Conservation (phyloP, 352 stramenopile species). For the Pythium phragmitis region DNA sequence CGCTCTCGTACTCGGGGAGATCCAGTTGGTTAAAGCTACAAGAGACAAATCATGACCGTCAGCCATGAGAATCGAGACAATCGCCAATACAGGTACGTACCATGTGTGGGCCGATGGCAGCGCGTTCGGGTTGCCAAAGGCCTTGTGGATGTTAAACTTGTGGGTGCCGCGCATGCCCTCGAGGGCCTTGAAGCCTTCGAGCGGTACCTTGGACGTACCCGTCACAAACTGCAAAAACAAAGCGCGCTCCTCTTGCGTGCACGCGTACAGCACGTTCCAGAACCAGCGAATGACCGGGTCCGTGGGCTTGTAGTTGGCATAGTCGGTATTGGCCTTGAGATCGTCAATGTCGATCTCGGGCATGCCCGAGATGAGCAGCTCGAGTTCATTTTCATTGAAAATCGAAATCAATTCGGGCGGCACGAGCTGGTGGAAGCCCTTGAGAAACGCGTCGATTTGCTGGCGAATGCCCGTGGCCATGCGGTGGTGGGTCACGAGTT, state of each 20-base stretch:
- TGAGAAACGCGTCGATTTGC: conserved; percentile 91
- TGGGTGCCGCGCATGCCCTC: conserved; percentile 98
- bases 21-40: conserved; percentile 98
- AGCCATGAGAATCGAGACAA: neutral
- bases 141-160: conserved; percentile 99
- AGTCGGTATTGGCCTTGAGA: conserved; percentile 92
- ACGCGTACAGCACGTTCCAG: conserved; percentile 90
- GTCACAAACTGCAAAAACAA: conserved; percentile 94
- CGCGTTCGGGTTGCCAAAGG: conserved; percentile 87
- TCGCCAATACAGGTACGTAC: conserved; percentile 33
- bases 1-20: conserved; percentile 96
- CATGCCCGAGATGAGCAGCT: conserved; percentile 93
- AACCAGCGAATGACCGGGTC: conserved; percentile 93
- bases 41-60: conserved; percentile 5
- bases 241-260: conserved; percentile 90
- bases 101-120: conserved; percentile 97
- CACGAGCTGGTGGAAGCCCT: conserved; percentile 91
- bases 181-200: conserved; percentile 98
- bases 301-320: conserved; percentile 90
- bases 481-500: conserved; percentile 96
- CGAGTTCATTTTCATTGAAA: conserved; percentile 94
- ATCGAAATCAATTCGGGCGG: conserved; percentile 90
- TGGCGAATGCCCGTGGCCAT: conserved; percentile 98
- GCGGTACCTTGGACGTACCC: conserved; percentile 91
- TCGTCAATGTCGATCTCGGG: conserved; percentile 94